Evolutionary conservation across 2,329 filamentous ascomycete species (phyloP), one percentile per base, ranked within the genome.

Genomic region (Ceratocystis ficicola): DNA sequence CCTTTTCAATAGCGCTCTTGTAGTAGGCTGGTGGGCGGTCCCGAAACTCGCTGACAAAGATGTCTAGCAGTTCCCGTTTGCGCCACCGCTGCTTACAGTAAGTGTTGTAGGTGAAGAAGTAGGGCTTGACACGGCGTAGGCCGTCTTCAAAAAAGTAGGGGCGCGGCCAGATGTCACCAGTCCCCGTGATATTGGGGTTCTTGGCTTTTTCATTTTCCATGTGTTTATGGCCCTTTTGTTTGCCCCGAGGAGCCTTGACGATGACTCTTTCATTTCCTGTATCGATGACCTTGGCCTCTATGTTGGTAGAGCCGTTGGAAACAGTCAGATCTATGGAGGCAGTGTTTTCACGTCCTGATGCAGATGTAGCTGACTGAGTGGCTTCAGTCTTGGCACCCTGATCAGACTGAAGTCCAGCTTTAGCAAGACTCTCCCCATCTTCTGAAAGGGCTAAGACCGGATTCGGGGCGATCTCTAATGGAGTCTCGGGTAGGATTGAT

Each of bases 51-150:
- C 87, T 86, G 57, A 86, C 82, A 75, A 96, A 99, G 61, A 99
- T 89, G 61, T 96, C 90, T 63, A 96, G 79, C 60, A 99, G 78
- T 68, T 83, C 81, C 46, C 90, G 82, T 41, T 87, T 89, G 65
- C 93, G 83, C 94, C 94, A 99, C 75, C 94, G 82, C 77, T 96
- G 83, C 76, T 97, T 99, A 79, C 89, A 94, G 77, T 85, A 90
- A 0, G 93, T 96, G 73, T 96, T 95, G 79, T 96, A 96, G 2
- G 92, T 96, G 75, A 82, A 96, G 74, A 94, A 85, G 73, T 99
- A 97, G 2, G 93, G 93, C 55, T 81, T 81, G 41, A 96, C 87
- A 69, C 90, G 86, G 63, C 92, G 86, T 68, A 99, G 78, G 7
- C 89, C 91, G 70, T 87, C 86, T 71, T 96, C 87, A 69, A 96